phyloP scores from a whole-genome alignment of 2,329 filamentous ascomycete genomes.

The Grosmannia serpens region DNA sequence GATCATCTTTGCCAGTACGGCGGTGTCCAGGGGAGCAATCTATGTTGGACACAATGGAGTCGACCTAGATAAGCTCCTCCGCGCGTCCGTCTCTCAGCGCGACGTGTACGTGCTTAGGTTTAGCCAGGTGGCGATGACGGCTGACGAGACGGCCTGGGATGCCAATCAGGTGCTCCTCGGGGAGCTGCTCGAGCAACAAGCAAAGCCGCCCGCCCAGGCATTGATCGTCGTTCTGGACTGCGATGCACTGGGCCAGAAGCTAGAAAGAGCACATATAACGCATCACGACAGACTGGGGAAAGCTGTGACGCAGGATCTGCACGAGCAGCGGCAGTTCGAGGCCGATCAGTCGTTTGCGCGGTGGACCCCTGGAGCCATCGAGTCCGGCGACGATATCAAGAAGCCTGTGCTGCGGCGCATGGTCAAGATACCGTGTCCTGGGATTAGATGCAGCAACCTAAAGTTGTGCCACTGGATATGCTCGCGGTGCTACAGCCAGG shows the following conservation, averaged over 20 bases:
- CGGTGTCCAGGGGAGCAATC: background rate
- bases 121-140: background rate
- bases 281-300: background rate
- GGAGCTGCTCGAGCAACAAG: background rate
- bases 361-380: background rate
- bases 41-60: slow-evolving; percentile 2
- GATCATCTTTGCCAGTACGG: background rate
- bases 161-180: background rate
- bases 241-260: background rate
- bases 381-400: background rate
- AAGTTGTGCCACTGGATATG: slow-evolving; percentile 12
- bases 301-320: background rate
- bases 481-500: slow-evolving; percentile 13
- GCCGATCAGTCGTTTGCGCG: background rate
- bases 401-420: slow-evolving; percentile 17
- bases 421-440: slow-evolving; percentile 23
- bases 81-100: background rate
- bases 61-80: background rate
- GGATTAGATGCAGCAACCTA: slow-evolving; percentile 13
- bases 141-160: background rate
- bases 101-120: slow-evolving; percentile 1
- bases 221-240: slow-evolving; percentile 1
- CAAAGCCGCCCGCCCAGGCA: background rate
- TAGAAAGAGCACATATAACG: background rate
- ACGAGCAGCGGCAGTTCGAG: background rate